Evolutionary conservation across 331 rosid genomes (phyloP).

Genomic region (Malus hybrid): DNA sequence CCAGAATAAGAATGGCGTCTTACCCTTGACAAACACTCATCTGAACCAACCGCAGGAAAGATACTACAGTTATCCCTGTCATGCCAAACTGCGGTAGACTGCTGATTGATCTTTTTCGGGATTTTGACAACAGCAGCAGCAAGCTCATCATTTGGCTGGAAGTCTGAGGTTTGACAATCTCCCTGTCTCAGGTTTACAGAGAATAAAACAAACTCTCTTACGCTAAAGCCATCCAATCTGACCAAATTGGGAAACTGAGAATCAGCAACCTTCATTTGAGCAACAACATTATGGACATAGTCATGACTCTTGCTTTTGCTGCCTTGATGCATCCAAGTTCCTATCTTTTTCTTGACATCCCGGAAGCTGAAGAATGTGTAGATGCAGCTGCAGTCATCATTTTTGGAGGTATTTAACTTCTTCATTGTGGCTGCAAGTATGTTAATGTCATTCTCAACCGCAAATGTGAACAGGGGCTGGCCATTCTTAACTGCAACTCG

Average conservation of each 20-base stretch:
- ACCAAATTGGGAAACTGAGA: conserved; percentile 31
- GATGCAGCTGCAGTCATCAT: conserved; percentile 39
- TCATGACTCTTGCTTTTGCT: conserved; percentile 60
- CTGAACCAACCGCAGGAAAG: conserved; percentile 4
- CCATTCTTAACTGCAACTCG: conserved; percentile 77
- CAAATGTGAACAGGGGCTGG: conserved; percentile 77
- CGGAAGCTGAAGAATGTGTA: conserved; percentile 69
- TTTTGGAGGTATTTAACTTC: conserved; percentile 41
- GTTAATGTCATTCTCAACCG: conserved; percentile 57
- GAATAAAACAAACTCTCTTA: conserved; percentile 65
- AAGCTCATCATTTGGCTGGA: conserved; percentile 78
- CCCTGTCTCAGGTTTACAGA: conserved; percentile 55
- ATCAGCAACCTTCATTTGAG: conserved; percentile 82
- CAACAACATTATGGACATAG: conserved; percentile 55
- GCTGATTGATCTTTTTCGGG: conserved; percentile 28
- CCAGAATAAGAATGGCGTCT: conserved; percentile 16
- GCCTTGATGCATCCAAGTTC: conserved; percentile 70
- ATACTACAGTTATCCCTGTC: conserved; percentile 17
- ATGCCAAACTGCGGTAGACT: conserved; percentile 11
- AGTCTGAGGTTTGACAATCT: conserved; percentile 47
- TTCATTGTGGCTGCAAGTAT: conserved; percentile 84
- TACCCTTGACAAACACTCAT: conserved; percentile 20
- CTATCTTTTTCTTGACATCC: conserved; percentile 71
- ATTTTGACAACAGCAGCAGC: conserved; percentile 77
- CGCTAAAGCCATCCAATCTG: conserved; percentile 23